Evolutionary conservation across 768 basidiomycete species (phyloP).

Genomic region (Chalciporus sphaerocephalus): DNA sequence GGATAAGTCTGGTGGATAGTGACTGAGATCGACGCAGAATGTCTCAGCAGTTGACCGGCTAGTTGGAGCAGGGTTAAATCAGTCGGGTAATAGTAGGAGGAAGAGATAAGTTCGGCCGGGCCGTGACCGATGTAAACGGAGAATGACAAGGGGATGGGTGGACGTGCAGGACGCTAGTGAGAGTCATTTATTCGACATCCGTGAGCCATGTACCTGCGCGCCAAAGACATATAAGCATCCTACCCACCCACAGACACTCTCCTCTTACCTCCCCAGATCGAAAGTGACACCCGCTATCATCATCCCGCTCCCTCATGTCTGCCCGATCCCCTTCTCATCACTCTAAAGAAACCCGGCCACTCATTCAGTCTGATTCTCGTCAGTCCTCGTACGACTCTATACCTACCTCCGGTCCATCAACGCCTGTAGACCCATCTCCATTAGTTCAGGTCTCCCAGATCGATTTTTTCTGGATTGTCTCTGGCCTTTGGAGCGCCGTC

Average conservation of each 20-base stretch:
- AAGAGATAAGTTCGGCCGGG: conserved; percentile 10
- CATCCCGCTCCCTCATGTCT: conserved; percentile 27
- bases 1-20: no score
- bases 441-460: conserved; percentile 45
- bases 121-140: conserved; percentile 29
- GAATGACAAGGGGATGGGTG: conserved; percentile 25
- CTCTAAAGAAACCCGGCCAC: conserved; percentile 48
- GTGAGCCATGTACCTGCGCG: conserved; percentile 13
- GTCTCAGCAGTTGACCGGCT: background rate
- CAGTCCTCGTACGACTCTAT: conserved; percentile 44
- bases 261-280: conserved; percentile 5
- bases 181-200: conserved; percentile 21
- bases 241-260: background rate
- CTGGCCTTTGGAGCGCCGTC: conserved; percentile 78
- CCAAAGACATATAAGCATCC: conserved; percentile 5
- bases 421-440: conserved; percentile 27
- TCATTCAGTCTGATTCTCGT: conserved; percentile 38
- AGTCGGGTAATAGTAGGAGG: background rate
- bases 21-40: no score
- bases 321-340: conserved; percentile 37
- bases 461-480: conserved; percentile 69
- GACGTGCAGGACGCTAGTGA: conserved; percentile 17
- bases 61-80: background rate
- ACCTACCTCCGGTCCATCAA: conserved; percentile 30
- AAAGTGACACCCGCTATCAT: background rate